Evolutionary conservation across 1,284 basidiomycete genomes (phyloP), one percentile per base, ranked within the genome.

Genomic region (Trametes sp.): DNA sequence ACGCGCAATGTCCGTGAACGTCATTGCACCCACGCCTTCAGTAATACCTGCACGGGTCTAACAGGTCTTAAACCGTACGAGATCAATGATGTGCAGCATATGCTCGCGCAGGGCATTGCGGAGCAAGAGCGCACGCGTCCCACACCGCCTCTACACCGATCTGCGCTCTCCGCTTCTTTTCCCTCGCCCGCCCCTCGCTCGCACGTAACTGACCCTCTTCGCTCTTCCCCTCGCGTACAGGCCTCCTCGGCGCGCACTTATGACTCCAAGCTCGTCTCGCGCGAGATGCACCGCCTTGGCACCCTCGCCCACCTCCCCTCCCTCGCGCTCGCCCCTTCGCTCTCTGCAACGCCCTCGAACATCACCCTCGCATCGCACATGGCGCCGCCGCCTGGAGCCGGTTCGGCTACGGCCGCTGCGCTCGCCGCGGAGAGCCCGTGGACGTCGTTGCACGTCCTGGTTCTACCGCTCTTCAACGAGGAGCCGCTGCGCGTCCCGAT

Each of bases 381-480:
- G 63, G 53, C 63, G 16, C 57, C 66, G 11, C 38, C 59, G 10
- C 35, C 63, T 31, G 63, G 61, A 1, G 54, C 56, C 13, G 53
- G 41, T 38, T 26, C 53, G 11, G 21, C 54, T 16, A n/a, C 46
- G 28, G 57, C 38, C 26, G n/a, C 53, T 28, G 16, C 54, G 23
- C 48, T 61, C 21, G 73, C 78, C 6, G 76, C 80, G 6, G 87
- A 84, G 53, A 82, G 88, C 69, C 90, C 93, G 11, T 96, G 95
- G 95, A 85, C 87, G 59, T 81, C 87, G 45, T 78, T 98, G 23
- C 94, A 96, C 72, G 88, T 96, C 26, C 87, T 94, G 73, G 88
- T 98, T 8, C 79, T 98, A 13, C 95, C 95, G 0, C 78, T 98
- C 7, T 98, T 96, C 80, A 98, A 98, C 59, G 93, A 94, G 46